Conservation (phyloP, 2,329 filamentous ascomycete genomes). For the Byssoonygena ceratinophila region DNA sequence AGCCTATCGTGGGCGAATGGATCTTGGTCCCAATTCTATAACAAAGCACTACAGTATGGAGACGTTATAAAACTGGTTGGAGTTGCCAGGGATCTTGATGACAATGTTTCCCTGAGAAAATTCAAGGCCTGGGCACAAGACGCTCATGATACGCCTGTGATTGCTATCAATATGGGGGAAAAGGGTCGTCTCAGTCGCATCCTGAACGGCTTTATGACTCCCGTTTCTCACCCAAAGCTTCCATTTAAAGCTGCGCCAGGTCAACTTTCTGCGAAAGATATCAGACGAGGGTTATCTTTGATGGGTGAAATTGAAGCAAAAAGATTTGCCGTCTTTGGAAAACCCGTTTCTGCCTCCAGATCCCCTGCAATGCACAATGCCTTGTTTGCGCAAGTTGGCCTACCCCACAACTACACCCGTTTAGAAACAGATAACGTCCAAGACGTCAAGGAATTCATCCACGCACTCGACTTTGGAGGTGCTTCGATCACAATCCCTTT, state of each 20-base stretch:
- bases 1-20: constrained; percentile 78
- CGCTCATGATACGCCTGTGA: constrained; percentile 70
- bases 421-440: constrained; percentile 60
- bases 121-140: constrained; percentile 69
- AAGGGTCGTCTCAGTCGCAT: constrained; percentile 81
- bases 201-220: constrained; percentile 85
- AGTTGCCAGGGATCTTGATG: constrained; percentile 60
- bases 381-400: constrained; percentile 62
- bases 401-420: constrained; percentile 72
- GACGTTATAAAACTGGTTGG: constrained; percentile 94
- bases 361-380: constrained; percentile 85
- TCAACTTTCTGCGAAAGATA: constrained; percentile 81
- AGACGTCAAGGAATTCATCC: constrained; percentile 56
- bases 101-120: constrained; percentile 73
- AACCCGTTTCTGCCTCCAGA: constrained; percentile 67
- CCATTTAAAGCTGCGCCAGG: constrained; percentile 90
- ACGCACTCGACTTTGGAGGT: constrained; percentile 67
- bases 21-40: constrained; percentile 87
- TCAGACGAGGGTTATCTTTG: constrained; percentile 64
- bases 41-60: constrained; percentile 76
- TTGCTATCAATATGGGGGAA: constrained; percentile 91
- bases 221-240: constrained; percentile 79
- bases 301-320: constrained; percentile 67
- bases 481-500: constrained; percentile 93
- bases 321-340: constrained; percentile 80